Evolutionary conservation across 2,329 filamentous ascomycete species (phyloP), one percentile per base, ranked within the genome.

Genomic region (Tolypocladium tundrense): DNA sequence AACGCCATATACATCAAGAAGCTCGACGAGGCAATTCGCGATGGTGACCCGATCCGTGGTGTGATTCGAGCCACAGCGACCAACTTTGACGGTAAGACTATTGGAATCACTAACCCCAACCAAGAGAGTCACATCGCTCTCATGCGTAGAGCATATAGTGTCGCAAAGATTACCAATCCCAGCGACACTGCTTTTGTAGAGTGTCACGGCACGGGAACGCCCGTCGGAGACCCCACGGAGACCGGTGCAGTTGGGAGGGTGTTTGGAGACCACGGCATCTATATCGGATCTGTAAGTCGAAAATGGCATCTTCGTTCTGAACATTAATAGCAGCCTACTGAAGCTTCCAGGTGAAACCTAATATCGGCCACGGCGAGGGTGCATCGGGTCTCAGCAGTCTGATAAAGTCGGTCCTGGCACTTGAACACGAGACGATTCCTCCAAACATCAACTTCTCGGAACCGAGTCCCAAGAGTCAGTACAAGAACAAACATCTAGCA

Each of bases 1-100:
- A 73, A 66, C 2, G 68, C 72, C 8, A 57, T 83, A 7, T 67
- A 76, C 7, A 59, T 84, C 0, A 83, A 83, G 66, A 69, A 64
- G 0, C 64, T 83, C 0, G 66, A 70, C 3, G 72, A 76, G 50
- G 80, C 80, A 0, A 59, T 83, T 5, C 66, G 68, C 3, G 78
- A 79, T 53, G 73, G 74, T 3, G 76, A 82, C 59, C 73, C 73
- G 0, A 66, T 78, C 6, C 65, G 73, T 1, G 70, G 70, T 0
- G 67, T 78, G 2, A 73, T 79, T 27, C 65, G 72, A 0, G 68
- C 63, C 5, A 74, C 73, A 0, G 69, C 66, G 0, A 60, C 64
- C 16, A 78, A 77, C 58, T 64, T 62, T 19, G 77, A 82, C 59
- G 81, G 80, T 4, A 72, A 67, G 2, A 72, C 72, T 0, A 62